These are phyloP conservation scores for Suzukiozyma palmioleophila DNA, from an alignment of 1,139 yeast species.

Conservation along the genomic window DNA sequence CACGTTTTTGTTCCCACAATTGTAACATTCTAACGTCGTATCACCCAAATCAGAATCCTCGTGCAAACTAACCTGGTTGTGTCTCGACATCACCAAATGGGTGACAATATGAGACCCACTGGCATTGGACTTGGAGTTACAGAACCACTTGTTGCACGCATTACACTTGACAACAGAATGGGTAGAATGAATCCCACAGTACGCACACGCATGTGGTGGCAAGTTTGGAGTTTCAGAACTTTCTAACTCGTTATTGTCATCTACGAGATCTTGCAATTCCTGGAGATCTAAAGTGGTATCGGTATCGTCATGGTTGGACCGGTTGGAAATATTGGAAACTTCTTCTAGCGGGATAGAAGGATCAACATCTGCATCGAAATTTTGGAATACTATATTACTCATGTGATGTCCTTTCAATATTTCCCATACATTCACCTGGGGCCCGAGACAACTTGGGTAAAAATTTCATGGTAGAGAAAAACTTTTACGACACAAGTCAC, in stretches of 20 bases:
- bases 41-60: slow-evolving; percentile 83
- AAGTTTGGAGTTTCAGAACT: slow-evolving; percentile 3
- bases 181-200: slow-evolving; percentile 73
- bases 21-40: slow-evolving; percentile 81
- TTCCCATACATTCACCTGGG: slow-evolving; percentile 1
- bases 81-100: slow-evolving; percentile 79
- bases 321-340: slow-evolving; percentile 1
- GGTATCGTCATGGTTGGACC: background rate
- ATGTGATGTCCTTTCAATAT: slow-evolving; percentile 9
- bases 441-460: background rate
- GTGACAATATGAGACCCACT: slow-evolving; percentile 81
- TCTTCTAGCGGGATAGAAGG: slow-evolving; percentile 6
- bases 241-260: slow-evolving; percentile 6
- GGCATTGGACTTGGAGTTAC: slow-evolving; percentile 66
- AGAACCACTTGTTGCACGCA: slow-evolving; percentile 83
- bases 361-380: slow-evolving; percentile 11
- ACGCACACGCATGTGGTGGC: slow-evolving; percentile 53
- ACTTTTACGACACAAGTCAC: background rate
- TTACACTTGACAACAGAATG: slow-evolving; percentile 72
- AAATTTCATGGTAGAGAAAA: background rate
- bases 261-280: slow-evolving; percentile 4
- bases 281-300: slow-evolving; percentile 1
- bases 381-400: slow-evolving; percentile 24
- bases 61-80: slow-evolving; percentile 70
- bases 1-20: slow-evolving; percentile 80